phyloP scores from a whole-genome alignment of 768 basidiomycete species.

The Leccinum ochraceum region DNA sequence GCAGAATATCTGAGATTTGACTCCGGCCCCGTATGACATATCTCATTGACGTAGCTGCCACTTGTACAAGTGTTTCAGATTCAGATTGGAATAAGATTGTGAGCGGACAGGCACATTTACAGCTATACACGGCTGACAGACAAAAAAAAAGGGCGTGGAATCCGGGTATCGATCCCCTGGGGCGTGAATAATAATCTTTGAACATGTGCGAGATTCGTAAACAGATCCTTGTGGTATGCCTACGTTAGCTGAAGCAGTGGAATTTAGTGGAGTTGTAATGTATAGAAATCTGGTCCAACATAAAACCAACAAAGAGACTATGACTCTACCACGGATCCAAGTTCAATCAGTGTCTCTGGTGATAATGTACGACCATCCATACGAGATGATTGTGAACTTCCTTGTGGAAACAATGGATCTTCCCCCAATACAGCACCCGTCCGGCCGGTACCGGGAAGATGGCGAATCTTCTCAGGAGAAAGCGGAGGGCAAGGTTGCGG shows the following conservation, averaged over 20 bases:
- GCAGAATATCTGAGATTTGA: slow-evolving; percentile 2
- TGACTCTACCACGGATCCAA: slow-evolving; percentile 24
- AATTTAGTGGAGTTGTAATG: slow-evolving; percentile 28
- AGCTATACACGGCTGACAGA: slow-evolving; percentile 4
- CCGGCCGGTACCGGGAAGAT: slow-evolving; percentile 38
- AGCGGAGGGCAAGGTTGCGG: slow-evolving; percentile 26
- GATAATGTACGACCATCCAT: slow-evolving; percentile 30
- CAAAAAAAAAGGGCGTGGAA: slow-evolving; percentile 4
- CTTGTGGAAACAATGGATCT: slow-evolving; percentile 24
- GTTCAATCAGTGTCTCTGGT: slow-evolving; percentile 32
- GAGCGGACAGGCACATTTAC: background rate
- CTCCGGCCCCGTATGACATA: background rate
- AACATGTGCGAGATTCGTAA: slow-evolving; percentile 12
- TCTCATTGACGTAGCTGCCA: background rate
- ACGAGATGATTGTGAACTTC: slow-evolving; percentile 32
- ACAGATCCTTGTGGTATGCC: slow-evolving; percentile 15
- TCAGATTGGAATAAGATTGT: slow-evolving; percentile 4
- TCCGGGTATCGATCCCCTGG: background rate
- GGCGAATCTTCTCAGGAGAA: slow-evolving; percentile 49
- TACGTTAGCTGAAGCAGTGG: slow-evolving; percentile 35
- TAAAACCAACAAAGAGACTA: slow-evolving; percentile 18
- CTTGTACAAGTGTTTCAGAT: slow-evolving; percentile 6
- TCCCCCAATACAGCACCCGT: slow-evolving; percentile 28
- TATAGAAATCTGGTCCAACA: slow-evolving; percentile 18
- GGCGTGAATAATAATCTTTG: slow-evolving; percentile 10